Base-by-base conservation (phyloP, 179 eudicot genomes). In the Carnegiea gigantea region DNA sequence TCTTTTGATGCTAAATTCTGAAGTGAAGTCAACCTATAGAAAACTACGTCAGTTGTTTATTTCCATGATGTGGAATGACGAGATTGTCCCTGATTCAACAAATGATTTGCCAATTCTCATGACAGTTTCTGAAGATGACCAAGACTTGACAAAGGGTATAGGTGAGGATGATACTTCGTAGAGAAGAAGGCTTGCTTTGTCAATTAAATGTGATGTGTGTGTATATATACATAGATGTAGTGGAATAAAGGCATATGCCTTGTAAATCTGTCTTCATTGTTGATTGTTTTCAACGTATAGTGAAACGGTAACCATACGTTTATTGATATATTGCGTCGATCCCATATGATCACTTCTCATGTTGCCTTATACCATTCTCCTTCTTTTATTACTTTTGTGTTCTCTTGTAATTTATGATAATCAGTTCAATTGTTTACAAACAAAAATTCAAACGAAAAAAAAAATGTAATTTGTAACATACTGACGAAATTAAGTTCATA, bases 21-120 rank as follows among this genome's bases (percentile, higher is more conserved):
- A 79, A 57, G 85, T 79, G 78, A 82, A 76, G 77, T 75, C 77
- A 15, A 75, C 74, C 43, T 82, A 85, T 82, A 40, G 23, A 20
- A 82, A 85, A 33, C 67, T 85, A 7, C 83, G 82, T 36, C 75
- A 85, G 70, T 51, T 77, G 62, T 11, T 82, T 10, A 21, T 75
- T 54, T 75, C 84, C 38, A 79, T 75, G 70, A 46, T 85, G 60
- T 82, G 82, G 87, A 75, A 7, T 44, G 79, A 67, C 26, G 72
- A 67, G 17, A 17, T 67, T 67, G 72, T 67, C 23, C 72, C 72
- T 14, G 72, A 67, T 67, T 28, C 72, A 26, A 67, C 36, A 26
- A 67, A 36, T 70, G 73, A 70, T 14, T 14, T 70, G 17, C 73
- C 73, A 30, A 70, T 70, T 30, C 46, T 70, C 33, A 33, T 30